Percentiles rank a stretch among this genome's conserved stretches.
These are phyloP conservation scores for Thermothelomyces thermophilus DNA, from an alignment of 2,329 filamentous ascomycete species.

Conservation along the genomic window DNA sequence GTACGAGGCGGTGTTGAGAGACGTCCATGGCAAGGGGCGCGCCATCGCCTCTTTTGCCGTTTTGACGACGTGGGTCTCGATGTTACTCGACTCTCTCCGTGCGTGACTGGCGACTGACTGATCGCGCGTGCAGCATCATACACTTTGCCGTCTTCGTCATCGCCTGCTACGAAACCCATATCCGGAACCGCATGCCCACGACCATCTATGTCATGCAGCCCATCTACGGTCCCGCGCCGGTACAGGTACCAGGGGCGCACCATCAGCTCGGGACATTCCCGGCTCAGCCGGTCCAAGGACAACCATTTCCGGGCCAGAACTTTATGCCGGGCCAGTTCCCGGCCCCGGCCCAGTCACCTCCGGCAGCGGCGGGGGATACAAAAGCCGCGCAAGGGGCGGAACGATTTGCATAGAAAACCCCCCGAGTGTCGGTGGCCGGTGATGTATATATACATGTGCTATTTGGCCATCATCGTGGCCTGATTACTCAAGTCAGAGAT, in stretches of 20 bases:
- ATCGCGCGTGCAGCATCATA: neutral
- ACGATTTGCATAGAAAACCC: no score
- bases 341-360: no score
- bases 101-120: neutral
- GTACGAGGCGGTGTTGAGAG: neutral
- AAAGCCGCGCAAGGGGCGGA: no score
- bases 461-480: no score
- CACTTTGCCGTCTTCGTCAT: conserved; percentile 18
- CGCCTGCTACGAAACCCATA: conserved; percentile 15
- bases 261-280: neutral
- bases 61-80: neutral
- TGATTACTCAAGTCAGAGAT: no score
- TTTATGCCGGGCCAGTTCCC: neutral
- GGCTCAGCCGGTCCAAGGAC: neutral
- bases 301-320: neutral
- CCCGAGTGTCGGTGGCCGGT: no score
- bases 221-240: neutral
- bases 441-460: no score
- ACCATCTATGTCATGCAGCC: conserved; percentile 10
- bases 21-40: neutral
- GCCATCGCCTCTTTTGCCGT: conserved; percentile 3
- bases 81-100: neutral
- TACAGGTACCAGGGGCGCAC: neutral
- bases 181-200: conserved; percentile 11
- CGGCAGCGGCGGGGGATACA: no score